Conservation (phyloP, 2,329 filamentous ascomycete species). For the Fusarium camptoceras region DNA sequence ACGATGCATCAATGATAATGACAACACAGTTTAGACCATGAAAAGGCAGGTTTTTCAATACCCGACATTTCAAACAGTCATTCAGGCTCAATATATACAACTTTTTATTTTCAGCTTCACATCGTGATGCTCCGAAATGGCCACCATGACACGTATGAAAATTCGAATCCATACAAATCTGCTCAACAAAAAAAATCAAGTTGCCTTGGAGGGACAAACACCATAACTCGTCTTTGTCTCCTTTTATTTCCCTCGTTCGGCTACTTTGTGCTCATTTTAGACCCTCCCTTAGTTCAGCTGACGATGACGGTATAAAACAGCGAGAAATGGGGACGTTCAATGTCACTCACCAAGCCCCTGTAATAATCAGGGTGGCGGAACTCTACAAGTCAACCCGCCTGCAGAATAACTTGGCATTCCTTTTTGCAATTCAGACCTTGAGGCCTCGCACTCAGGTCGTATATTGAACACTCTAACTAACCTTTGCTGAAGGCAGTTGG, state of each 20-base stretch:
- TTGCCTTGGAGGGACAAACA: not conserved
- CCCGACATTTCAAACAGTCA: not conserved
- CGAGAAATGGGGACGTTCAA: slow-evolving; percentile 23
- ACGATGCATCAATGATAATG: slow-evolving; percentile 3
- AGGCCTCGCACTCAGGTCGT: not conserved
- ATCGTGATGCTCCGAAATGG: slow-evolving; percentile 15
- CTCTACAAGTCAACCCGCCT: slow-evolving; percentile 18
- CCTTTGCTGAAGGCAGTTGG: not conserved
- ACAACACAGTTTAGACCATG: slow-evolving; percentile 2
- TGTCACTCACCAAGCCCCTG: slow-evolving; percentile 31
- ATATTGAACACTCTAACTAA: not conserved
- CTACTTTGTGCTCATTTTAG: slow-evolving; percentile 6
- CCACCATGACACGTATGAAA: slow-evolving; percentile 16
- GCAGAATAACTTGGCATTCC: slow-evolving; percentile 26
- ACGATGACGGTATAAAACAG: slow-evolving; percentile 29
- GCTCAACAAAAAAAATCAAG: not conserved
- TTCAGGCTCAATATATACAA: slow-evolving; percentile 14
- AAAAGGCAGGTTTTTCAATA: slow-evolving; percentile 1
- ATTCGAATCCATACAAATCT: not conserved
- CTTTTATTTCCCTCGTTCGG: slow-evolving; percentile 1
- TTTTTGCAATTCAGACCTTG: not conserved
- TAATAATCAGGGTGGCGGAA: slow-evolving; percentile 34
- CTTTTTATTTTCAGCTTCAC: slow-evolving; percentile 26
- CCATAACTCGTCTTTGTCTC: not conserved
- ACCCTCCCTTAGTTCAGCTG: slow-evolving; percentile 24